Conservation (phyloP, 2,329 filamentous ascomycete genomes). For the Pestalotiopsis fici region DNA sequence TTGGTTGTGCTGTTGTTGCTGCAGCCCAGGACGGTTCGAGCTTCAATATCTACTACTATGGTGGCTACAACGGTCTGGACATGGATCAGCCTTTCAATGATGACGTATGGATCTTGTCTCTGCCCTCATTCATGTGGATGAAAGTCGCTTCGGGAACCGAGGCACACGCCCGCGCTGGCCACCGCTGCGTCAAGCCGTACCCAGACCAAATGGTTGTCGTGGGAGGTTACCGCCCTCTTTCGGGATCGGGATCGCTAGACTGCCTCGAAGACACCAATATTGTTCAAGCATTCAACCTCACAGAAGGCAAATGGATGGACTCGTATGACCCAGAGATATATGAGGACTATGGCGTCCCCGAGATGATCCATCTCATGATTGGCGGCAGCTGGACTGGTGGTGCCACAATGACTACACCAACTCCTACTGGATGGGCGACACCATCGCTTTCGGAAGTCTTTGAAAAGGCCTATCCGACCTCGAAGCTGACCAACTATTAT, state of each 20-base stretch:
- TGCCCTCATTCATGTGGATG: constrained; percentile 82
- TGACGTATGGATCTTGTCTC: constrained; percentile 78
- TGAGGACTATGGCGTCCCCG: constrained; percentile 69
- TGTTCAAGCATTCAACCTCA: constrained; percentile 73
- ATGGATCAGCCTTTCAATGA: constrained; percentile 46
- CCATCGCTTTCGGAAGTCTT: constrained; percentile 55
- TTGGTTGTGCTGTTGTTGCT: constrained; percentile 76
- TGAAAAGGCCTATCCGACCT: constrained; percentile 51
- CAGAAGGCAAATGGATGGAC: constrained; percentile 67
- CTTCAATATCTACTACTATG: constrained; percentile 84
- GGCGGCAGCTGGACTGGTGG: constrained; percentile 67
- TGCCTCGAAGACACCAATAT: constrained; percentile 52
- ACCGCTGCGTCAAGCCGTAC: constrained; percentile 75
- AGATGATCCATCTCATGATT: constrained; percentile 62
- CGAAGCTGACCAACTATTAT: constrained; percentile 60
- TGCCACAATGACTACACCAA: constrained; percentile 69
- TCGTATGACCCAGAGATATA: constrained; percentile 67
- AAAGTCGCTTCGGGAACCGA: constrained; percentile 42
- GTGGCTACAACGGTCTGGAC: constrained; percentile 65
- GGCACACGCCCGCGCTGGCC: constrained; percentile 66
- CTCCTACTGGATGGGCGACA: constrained; percentile 56
- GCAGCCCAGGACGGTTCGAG: constrained; percentile 70
- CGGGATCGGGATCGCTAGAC: constrained; percentile 18
- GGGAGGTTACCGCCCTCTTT: constrained; percentile 59
- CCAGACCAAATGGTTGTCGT: constrained; percentile 80